phyloP scores from a whole-genome alignment of 768 basidiomycete species.

The Ramaria rubella region DNA sequence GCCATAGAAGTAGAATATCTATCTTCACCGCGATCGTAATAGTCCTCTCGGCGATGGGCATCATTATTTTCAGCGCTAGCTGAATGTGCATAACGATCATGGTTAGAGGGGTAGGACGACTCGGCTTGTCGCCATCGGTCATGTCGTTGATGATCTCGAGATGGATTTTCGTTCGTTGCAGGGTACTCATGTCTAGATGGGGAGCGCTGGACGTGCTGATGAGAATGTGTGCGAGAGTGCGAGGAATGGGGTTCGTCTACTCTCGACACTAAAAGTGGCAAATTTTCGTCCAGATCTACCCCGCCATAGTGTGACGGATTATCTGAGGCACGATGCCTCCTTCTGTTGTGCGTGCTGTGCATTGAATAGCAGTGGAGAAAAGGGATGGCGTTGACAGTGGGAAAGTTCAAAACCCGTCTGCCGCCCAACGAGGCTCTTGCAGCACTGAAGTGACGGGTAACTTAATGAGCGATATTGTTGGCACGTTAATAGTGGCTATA shows the following conservation, averaged over 20 bases:
- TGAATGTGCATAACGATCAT: slow-evolving; percentile 35
- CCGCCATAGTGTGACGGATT: slow-evolving; percentile 29
- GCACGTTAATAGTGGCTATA: not conserved
- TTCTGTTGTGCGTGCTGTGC: slow-evolving; percentile 2
- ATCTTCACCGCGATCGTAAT: slow-evolving; percentile 35
- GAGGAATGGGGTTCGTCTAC: slow-evolving; percentile 45
- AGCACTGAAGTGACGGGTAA: not conserved
- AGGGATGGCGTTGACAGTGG: not conserved
- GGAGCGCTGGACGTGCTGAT: slow-evolving; percentile 31
- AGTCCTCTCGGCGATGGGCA: slow-evolving; percentile 44
- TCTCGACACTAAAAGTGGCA: slow-evolving; percentile 39
- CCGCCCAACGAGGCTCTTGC: not conserved
- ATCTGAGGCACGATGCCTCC: not conserved
- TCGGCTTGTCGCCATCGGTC: slow-evolving; percentile 48
- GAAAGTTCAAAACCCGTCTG: slow-evolving; percentile 7
- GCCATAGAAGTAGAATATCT: slow-evolving; percentile 35
- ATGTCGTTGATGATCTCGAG: slow-evolving; percentile 43
- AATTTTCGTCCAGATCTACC: slow-evolving; percentile 37
- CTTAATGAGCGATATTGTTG: not conserved
- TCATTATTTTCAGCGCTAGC: slow-evolving; percentile 42
- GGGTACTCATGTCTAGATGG: slow-evolving; percentile 31
- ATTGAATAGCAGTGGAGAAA: not conserved
- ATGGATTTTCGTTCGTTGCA: slow-evolving; percentile 41
- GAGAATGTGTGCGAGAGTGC: slow-evolving; percentile 26
- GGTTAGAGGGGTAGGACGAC: slow-evolving; percentile 23